Base-by-base conservation (phyloP, 78 protist genomes). In the Bodo saltans region DNA sequence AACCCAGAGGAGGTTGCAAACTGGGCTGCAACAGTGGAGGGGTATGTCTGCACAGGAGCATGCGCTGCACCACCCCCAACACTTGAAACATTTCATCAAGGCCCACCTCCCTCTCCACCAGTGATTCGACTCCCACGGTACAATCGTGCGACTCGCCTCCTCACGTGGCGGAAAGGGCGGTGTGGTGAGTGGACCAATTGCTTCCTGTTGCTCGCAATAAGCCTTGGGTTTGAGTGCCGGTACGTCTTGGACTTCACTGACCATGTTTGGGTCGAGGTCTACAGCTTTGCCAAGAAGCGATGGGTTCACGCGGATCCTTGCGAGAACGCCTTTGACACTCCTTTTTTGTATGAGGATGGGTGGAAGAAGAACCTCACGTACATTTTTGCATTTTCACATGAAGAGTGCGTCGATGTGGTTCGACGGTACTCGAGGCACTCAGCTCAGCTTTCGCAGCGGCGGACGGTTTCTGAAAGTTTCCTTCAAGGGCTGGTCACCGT, bases 221-320 rank as follows among this genome's bases (percentile, higher is more conserved):
- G 94, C 33, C 70, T 94, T 28, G 94, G 94, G 0, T 89, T 69
- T 28, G 81, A 85, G 27, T 72, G 93, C 21, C 83, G 97, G 28
- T 81, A 80, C 39, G 88, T 93, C 17, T 26, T 71, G n/a, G 98
- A 95, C 83, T 81, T 74, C 68, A 91, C 97, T 0, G 98, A 95
- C 72, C 98, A 95, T 72, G 96, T 95, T 30, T 95, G 98, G 98
- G 84, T 85, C 37, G 96, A 93, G 82, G 87, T 88, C 41, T 90
- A 30, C 68, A 52, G 70, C 32, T 85, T 78, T 0, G 70, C 67
- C 27, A 52, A 72, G 28, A 52, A 70, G 68, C 34, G 84, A 27
- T 94, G 96, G 93, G 35, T 80, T 28, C 92, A 92, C 78, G 1
- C 52, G 30, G 94, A 89, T 33, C 79, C 88, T 35, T 88, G 94